A percentile compares a stretch with the other conserved stretches of the same genome.
These are phyloP conservation scores for Scutellaria galericulata DNA, from an alignment of 257 asterid species.

Conservation along the genomic window DNA sequence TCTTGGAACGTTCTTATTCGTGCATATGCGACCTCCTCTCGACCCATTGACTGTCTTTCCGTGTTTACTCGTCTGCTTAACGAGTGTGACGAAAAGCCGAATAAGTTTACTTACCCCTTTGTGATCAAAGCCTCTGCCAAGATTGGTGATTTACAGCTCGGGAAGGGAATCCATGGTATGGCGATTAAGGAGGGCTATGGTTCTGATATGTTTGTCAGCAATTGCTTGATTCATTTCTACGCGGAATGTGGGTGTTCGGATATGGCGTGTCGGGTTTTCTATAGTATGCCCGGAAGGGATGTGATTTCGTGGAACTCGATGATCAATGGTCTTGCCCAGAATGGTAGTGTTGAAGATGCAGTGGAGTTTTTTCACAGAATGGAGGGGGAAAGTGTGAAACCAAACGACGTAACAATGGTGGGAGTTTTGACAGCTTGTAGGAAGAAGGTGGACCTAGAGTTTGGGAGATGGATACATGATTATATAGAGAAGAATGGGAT, in stretches of 20 bases:
- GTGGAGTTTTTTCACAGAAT: constrained; percentile 55
- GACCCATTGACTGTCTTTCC: constrained; percentile 45
- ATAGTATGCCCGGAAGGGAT: constrained; percentile 60
- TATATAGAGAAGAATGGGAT: constrained; percentile 60
- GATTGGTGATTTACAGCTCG: constrained; percentile 51
- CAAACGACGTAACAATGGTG: constrained; percentile 72
- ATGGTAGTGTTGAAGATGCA: constrained; percentile 54
- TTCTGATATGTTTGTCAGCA: constrained; percentile 63
- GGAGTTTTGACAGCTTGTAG: constrained; percentile 69
- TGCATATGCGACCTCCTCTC: constrained; percentile 57
- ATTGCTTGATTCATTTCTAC: constrained; percentile 70
- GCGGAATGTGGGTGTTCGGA: constrained; percentile 64
- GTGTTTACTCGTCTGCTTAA: constrained; percentile 52
- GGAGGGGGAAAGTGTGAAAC: constrained; percentile 62
- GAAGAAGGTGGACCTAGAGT: constrained; percentile 59
- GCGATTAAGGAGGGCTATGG: constrained; percentile 58
- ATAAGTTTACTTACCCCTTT: constrained; percentile 81
- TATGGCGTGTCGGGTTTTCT: constrained; percentile 58
- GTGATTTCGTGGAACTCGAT: constrained; percentile 87
- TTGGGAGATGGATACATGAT: constrained; percentile 65
- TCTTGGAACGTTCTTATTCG: constrained; percentile 80
- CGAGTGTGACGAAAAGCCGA: constrained; percentile 55
- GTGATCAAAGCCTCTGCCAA: constrained; percentile 71
- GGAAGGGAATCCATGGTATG: constrained; percentile 77
- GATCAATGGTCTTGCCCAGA: constrained; percentile 66